Evolutionary conservation across 352 stramenopile species (phyloP), one percentile per base, ranked within the genome.

Genomic region (Ophiocytium majus): DNA sequence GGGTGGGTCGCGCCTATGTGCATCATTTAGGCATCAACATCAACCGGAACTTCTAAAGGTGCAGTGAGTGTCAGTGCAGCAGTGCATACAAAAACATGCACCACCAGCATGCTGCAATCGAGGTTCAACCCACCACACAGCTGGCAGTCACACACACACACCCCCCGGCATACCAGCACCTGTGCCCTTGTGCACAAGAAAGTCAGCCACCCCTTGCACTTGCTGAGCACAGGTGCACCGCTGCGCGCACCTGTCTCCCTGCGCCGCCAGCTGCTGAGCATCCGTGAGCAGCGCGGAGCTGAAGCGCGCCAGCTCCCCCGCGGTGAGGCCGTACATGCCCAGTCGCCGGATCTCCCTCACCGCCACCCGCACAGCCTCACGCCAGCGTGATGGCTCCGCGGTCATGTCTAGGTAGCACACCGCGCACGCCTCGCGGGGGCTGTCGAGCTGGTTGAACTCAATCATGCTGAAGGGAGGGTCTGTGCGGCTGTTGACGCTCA

Each of bases 371-470:
- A 96, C 92, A 0, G 92, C 92, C 87, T 95, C 92, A 33, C 43
- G 49, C 43, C 49, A 28, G 31, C 0, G 32, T 10, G 84, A 35
- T 9, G 84, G 79, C 31, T 88, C 84, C 34, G 91, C 89, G 5
- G 92, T 96, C 90, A 96, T 91, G 85, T 96, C 93, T 28, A 96
- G 84, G 91, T 91, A 94, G 84, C 92, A 95, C 14, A 96, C 92
- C 9, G 92, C 92, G 83, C 93, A 96, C 49, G 92, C 93, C 84
- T 88, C 93, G 19, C 93, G 88, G 36, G 93, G 92, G n/a, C 90
- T 94, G 89, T 96, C 92, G 1, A 96, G 87, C 86, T 96, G 92
- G 88, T 96, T 96, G 86, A 96, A 96, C 89, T 96, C 93, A 0
- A 95, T 92, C 91, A 95, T 95, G 5, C 92, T 95, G 84, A 95